A percentile compares a stretch with the other conserved stretches of the same genome.
Evolutionary conservation across 164 flowering plant genomes (phyloP).

Genomic region (Vitis rotundifolia): DNA sequence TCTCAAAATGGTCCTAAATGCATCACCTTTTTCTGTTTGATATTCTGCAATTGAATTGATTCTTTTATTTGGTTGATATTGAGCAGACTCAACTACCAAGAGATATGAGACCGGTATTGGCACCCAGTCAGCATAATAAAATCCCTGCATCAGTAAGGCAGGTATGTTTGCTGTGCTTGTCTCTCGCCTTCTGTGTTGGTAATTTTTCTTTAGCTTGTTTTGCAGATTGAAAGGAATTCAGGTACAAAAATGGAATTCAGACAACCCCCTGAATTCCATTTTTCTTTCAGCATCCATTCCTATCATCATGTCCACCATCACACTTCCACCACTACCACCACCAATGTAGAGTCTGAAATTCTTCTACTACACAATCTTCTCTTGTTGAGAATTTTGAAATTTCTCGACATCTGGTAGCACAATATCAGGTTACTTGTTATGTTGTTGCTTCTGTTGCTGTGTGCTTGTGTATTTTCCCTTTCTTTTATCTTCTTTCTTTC

Average conservation of each 20-base stretch:
- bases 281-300: not conserved
- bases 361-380: not conserved
- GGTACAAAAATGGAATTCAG: not conserved
- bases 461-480: too few species aligned
- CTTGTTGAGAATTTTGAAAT: not conserved
- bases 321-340: not conserved
- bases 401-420: not conserved
- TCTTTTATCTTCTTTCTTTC: too few species aligned
- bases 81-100: constrained; percentile 81
- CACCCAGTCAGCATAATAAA: constrained; percentile 67
- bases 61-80: constrained; percentile 17
- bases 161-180: constrained; percentile 40
- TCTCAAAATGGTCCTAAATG: not conserved
- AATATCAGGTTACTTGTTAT: too few species aligned
- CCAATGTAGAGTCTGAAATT: not conserved
- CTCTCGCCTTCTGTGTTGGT: not conserved
- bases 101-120: constrained; percentile 80
- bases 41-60: constrained; percentile 3
- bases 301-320: not conserved
- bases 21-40: not conserved
- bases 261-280: not conserved
- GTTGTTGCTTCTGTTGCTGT: too few species aligned
- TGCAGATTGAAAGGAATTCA: not conserved
- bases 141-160: constrained; percentile 76
- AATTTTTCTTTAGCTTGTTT: not conserved